Percentiles rank a stretch among this genome's conserved stretches.
phyloP scores from a whole-genome alignment of 2,329 filamentous ascomycete genomes.

The Alternaria conjuncta region DNA sequence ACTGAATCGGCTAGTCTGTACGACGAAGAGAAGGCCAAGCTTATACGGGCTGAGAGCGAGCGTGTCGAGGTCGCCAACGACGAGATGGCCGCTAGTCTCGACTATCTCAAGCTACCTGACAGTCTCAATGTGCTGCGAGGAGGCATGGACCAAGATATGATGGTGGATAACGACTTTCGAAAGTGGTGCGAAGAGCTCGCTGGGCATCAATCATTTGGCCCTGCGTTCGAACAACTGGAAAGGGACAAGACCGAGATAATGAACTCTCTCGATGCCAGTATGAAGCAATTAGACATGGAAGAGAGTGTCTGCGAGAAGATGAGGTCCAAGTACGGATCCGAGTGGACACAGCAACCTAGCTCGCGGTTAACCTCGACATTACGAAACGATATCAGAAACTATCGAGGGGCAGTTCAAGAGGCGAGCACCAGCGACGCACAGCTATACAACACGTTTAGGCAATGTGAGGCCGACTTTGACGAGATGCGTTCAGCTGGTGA shows the following conservation, averaged over 20 bases:
- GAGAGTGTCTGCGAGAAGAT: conserved; percentile 99
- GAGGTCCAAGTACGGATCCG: conserved; percentile 92
- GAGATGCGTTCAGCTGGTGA: conserved; percentile 93
- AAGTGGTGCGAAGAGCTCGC: conserved; percentile 94
- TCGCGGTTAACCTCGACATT: conserved; percentile 86
- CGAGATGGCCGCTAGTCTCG: conserved; percentile 93
- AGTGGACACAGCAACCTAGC: conserved; percentile 98
- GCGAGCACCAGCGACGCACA: conserved; percentile 86
- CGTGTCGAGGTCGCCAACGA: conserved; percentile 90
- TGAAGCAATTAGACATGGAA: conserved; percentile 92
- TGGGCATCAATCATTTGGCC: conserved; percentile 78
- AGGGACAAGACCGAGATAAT: conserved; percentile 79
- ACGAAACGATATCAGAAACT: conserved; percentile 84
- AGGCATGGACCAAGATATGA: conserved; percentile 86
- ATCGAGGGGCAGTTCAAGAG: conserved; percentile 87
- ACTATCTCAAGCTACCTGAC: conserved; percentile 88
- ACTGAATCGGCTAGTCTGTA: conserved; percentile 97
- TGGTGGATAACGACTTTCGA: conserved; percentile 88
- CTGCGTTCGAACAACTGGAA: conserved; percentile 79
- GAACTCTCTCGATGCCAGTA: conserved; percentile 75
- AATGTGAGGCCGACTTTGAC: conserved; percentile 87
- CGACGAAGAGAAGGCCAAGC: conserved; percentile 97
- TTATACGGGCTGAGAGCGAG: conserved; percentile 92
- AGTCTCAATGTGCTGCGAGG: conserved; percentile 92
- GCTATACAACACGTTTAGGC: conserved; percentile 80